These are phyloP conservation scores for Orbilia oligospora DNA, from an alignment of 2,329 filamentous ascomycete species.

Conservation along the genomic window DNA sequence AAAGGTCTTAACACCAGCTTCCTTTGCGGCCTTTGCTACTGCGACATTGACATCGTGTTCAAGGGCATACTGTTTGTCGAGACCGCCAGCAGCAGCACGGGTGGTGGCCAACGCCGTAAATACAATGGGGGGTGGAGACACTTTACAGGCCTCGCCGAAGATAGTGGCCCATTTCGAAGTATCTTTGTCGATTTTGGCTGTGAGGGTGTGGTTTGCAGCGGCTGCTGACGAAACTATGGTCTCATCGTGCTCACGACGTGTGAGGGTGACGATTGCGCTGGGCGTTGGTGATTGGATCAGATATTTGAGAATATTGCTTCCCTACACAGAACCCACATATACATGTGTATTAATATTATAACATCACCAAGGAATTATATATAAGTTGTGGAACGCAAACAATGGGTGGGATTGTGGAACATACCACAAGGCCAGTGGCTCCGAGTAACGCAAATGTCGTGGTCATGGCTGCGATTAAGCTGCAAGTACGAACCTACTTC, in stretches of 20 bases:
- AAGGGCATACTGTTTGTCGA: slow-evolving; percentile 86
- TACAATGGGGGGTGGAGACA: slow-evolving; percentile 76
- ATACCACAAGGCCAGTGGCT: slow-evolving; percentile 57
- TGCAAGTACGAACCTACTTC: too few relatives aligned
- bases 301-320: slow-evolving; percentile 79
- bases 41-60: slow-evolving; percentile 89
- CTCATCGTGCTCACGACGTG: slow-evolving; percentile 73
- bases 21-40: slow-evolving; percentile 81
- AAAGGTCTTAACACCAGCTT: slow-evolving; percentile 79
- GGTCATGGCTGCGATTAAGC: slow-evolving; percentile 37
- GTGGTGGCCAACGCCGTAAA: slow-evolving; percentile 88
- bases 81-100: slow-evolving; percentile 78
- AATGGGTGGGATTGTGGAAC: slow-evolving; percentile 15
- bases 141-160: slow-evolving; percentile 63
- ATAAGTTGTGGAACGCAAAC: slow-evolving; percentile 25
- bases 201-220: slow-evolving; percentile 71
- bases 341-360: too few relatives aligned
- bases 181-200: slow-evolving; percentile 68
- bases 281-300: slow-evolving; percentile 68
- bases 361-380: too few relatives aligned
- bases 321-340: slow-evolving; percentile 67
- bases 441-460: slow-evolving; percentile 51
- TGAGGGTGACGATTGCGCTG: slow-evolving; percentile 69
- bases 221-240: slow-evolving; percentile 61
- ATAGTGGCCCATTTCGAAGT: slow-evolving; percentile 77